Conservation (phyloP, 768 basidiomycete genomes). For the Russula ochroleuca region DNA sequence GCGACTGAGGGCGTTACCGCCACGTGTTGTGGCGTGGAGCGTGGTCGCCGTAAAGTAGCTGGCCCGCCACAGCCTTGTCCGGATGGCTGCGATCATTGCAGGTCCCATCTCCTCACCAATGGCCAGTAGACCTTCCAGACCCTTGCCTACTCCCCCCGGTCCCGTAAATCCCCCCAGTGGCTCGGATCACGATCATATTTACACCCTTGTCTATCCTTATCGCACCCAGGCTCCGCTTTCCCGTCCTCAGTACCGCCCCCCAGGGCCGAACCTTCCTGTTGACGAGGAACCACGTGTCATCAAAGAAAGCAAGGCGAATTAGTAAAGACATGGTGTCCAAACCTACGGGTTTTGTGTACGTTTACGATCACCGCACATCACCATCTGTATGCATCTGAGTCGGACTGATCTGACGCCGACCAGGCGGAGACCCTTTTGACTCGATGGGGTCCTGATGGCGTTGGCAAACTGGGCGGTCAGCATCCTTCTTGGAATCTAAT, state of each 20-base stretch:
- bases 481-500: slow-evolving; percentile 11
- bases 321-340: slow-evolving; percentile 87
- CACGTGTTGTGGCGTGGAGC: slow-evolving; percentile 24
- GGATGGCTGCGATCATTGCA: background rate
- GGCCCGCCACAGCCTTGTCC: background rate
- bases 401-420: slow-evolving; percentile 82
- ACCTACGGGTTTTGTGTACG: slow-evolving; percentile 82
- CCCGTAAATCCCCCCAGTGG: slow-evolving; percentile 8
- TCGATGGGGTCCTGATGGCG: slow-evolving; percentile 84
- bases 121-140: slow-evolving; percentile 22
- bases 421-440: slow-evolving; percentile 82
- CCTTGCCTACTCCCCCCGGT: slow-evolving; percentile 26
- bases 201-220: slow-evolving; percentile 25
- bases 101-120: slow-evolving; percentile 3
- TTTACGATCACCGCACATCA: slow-evolving; percentile 30
- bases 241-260: slow-evolving; percentile 31
- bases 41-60: slow-evolving; percentile 16
- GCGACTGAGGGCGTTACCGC: background rate
- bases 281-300: slow-evolving; percentile 39
- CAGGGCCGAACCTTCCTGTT: slow-evolving; percentile 29
- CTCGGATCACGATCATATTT: slow-evolving; percentile 14
- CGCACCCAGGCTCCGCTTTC: slow-evolving; percentile 40
- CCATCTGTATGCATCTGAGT: slow-evolving; percentile 71
- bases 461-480: slow-evolving; percentile 85
- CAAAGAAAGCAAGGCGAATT: slow-evolving; percentile 58